These are phyloP conservation scores for Achlya hypogyna DNA, from an alignment of 352 stramenopile species.

Conservation along the genomic window DNA sequence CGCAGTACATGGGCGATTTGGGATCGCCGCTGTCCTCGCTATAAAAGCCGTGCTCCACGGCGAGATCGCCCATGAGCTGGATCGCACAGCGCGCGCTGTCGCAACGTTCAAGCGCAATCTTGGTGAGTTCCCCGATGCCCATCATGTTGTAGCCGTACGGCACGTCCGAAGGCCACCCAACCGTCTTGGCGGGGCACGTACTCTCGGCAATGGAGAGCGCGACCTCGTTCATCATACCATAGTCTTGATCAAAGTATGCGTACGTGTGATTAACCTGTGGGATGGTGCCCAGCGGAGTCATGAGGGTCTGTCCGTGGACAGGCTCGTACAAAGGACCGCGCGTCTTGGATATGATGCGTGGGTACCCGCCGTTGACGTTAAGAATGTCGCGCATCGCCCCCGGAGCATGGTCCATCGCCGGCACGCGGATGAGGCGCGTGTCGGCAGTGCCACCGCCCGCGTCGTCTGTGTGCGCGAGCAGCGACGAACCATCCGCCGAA, in stretches of 20 bases:
- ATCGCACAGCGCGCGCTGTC: conserved; percentile 71
- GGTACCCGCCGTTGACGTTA: conserved; percentile 44
- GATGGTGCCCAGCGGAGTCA: conserved; percentile 69
- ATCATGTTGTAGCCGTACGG: conserved; percentile 80
- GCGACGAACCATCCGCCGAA: conserved; percentile 66
- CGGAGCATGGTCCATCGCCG: conserved; percentile 51
- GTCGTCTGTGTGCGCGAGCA: conserved; percentile 86
- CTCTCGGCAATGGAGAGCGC: conserved; percentile 91
- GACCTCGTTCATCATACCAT: conserved; percentile 93
- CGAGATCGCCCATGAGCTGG: conserved; percentile 87
- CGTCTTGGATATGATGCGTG: conserved; percentile 56
- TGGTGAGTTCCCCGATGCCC: conserved; percentile 83
- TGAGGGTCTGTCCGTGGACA: conserved; percentile 26
- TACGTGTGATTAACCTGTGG: conserved; percentile 88
- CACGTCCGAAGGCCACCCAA: conserved; percentile 53
- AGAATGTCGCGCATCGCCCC: conserved; percentile 36
- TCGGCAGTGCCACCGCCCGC: conserved; percentile 72
- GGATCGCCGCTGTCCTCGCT: conserved; percentile 78
- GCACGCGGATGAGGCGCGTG: conserved; percentile 85
- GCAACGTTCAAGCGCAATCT: conserved; percentile 86
- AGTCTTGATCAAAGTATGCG: conserved; percentile 90
- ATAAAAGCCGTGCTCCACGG: conserved; percentile 90
- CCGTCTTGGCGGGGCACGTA: conserved; percentile 83
- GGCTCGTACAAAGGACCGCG: conserved; percentile 61
- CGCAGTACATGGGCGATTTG: conserved; percentile 39